These are phyloP conservation scores for Colletotrichum truncatum DNA, from an alignment of 2,329 filamentous ascomycete species.

Conservation along the genomic window DNA sequence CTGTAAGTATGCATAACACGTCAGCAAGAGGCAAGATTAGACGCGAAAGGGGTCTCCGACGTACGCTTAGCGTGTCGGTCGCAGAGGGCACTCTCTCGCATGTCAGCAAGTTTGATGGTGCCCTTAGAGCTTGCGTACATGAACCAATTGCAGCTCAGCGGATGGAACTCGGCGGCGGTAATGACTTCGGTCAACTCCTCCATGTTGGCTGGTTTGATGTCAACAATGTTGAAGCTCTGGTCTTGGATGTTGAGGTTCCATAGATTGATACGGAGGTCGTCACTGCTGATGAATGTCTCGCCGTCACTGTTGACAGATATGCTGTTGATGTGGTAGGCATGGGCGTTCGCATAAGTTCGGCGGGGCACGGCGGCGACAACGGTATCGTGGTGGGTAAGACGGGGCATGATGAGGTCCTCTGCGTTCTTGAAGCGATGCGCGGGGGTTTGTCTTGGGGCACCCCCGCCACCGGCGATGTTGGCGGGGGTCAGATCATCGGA, in stretches of 20 bases:
- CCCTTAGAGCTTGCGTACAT: conserved; percentile 99
- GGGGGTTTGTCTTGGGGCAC: conserved; percentile 77
- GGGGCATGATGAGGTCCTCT: conserved; percentile 88
- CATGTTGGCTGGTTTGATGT: conserved; percentile 99
- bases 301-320: conserved; percentile 99
- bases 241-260: conserved; percentile 99
- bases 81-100: conserved; percentile 95
- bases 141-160: conserved; percentile 98
- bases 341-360: conserved; percentile 96
- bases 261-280: conserved; percentile 96
- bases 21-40: not conserved
- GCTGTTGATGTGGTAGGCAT: conserved; percentile 99
- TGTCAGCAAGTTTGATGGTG: conserved; percentile 98
- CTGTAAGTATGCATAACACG: conserved; percentile 54
- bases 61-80: conserved; percentile 95
- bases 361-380: conserved; percentile 96
- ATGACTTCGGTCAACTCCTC: conserved; percentile 99
- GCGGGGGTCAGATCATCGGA: conserved; percentile 91
- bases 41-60: conserved; percentile 41
- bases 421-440: conserved; percentile 81
- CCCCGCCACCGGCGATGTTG: conserved; percentile 77
- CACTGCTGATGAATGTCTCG: conserved; percentile 98
- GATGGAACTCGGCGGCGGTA: conserved; percentile 97
- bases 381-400: conserved; percentile 97
- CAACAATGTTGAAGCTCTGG: conserved; percentile 99